These are phyloP conservation scores for Cucumis sativus DNA, from an alignment of 306 rosid species.

Conservation along the genomic window Cucumber_9930_V3 NC_026656.2:8348501-8349000, in stretches of 20 bases:
- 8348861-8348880: neutral
- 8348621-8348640: slow-evolving; percentile 84
- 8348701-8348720: neutral
- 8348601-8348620: slow-evolving; percentile 78
- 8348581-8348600: slow-evolving; percentile 99
- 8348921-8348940: no score
- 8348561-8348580: slow-evolving; percentile 97
- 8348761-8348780: neutral
- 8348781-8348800: neutral
- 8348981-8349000: neutral
- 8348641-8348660: slow-evolving; percentile 36
- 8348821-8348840: neutral
- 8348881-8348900: neutral
- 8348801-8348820: neutral
- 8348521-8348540: slow-evolving; percentile 71
- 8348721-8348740: neutral
- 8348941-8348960: neutral
- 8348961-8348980: neutral
- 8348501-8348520: slow-evolving; percentile 47
- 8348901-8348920: no score
- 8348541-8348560: slow-evolving; percentile 88
- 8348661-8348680: neutral
- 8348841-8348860: neutral
- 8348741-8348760: neutral
- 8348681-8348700: neutral